Base-by-base conservation (phyloP, 148 eudicot species). In the Diospyros lotus region DNA sequence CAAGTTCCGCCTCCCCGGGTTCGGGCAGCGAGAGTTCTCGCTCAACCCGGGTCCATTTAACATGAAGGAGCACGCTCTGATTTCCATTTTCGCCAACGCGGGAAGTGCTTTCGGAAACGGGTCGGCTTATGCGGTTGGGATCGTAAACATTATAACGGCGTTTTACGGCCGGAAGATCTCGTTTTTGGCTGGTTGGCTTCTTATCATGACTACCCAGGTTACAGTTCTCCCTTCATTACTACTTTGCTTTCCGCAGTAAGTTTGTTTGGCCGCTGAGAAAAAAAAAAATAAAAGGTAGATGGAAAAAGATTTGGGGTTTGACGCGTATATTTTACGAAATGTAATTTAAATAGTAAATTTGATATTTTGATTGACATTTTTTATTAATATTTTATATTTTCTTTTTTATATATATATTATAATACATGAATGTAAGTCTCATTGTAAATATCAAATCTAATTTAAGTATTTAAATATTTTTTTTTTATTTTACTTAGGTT, bases 31-130 rank as follows among this genome's bases (percentile, higher is more conserved):
- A 55, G 61, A 68, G 78, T 83, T 83, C 40, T 73, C 82, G 14
- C 66, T 86, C 14, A 86, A 86, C 62, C 88, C 88, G 46, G 88
- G 88, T 1, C 88, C 88, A 40, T 86, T 86, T 72, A 86, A 83
- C 63, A 74, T 83, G 59, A 86, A 86, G 68, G 88, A 86, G 71
- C 88, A 86, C 18, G 88, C 83, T 18, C 72, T 86, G 60, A 81
- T 86, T 0, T 80, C 86, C 10, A 80, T 86, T 13, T 82, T 86
- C 42, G 88, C 88, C 1, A 85, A 85, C 46, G 86, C 86, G 1
- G 88, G 88, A 45, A 58, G 73, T 4, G 84, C 80, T 1, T 85
- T 82, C 45, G 88, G 88, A 59, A 69, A 41, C 62, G 86, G 86
- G 4, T 7, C 86, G 11, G 86, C 86, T 61, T 86, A 86, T 67